Percentiles rank a stretch among this genome's conserved stretches.
These are phyloP conservation scores for Ceriops decandra DNA, from an alignment of 345 rosid species.

Conservation along the genomic window DNA sequence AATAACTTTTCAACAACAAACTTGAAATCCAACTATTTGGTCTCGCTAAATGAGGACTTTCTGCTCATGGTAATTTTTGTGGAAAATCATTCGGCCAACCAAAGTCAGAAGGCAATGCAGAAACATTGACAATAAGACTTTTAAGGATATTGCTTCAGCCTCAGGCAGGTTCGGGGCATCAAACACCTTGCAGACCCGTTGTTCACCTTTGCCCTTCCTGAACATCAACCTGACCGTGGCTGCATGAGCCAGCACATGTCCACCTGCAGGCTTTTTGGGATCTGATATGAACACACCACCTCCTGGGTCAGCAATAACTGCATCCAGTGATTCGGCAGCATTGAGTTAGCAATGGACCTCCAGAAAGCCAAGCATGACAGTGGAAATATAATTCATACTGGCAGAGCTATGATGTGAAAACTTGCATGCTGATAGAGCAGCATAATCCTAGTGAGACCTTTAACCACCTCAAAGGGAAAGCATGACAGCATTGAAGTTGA, in stretches of 20 bases:
- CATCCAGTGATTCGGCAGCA: slow-evolving; percentile 22
- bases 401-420: neutral
- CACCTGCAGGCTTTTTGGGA: slow-evolving; percentile 87
- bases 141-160: slow-evolving; percentile 94
- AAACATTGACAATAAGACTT: neutral
- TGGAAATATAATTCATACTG: neutral
- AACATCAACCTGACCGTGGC: slow-evolving; percentile 82
- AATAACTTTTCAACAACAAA: slow-evolving; percentile 13
- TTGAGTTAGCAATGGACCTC: neutral
- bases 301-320: slow-evolving; percentile 84
- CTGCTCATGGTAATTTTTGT: neutral
- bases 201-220: slow-evolving; percentile 95
- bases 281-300: slow-evolving; percentile 87
- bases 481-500: neutral
- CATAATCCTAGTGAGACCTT: neutral
- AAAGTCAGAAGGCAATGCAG: neutral
- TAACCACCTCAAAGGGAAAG: neutral
- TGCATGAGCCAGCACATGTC: slow-evolving; percentile 86
- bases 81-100: neutral
- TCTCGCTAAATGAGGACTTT: neutral
- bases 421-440: neutral
- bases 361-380: neutral
- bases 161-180: slow-evolving; percentile 90
- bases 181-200: slow-evolving; percentile 82
- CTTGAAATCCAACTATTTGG: neutral